Conservation (phyloP, 257 asterid species). For the Scutellaria baicalensis region DNA sequence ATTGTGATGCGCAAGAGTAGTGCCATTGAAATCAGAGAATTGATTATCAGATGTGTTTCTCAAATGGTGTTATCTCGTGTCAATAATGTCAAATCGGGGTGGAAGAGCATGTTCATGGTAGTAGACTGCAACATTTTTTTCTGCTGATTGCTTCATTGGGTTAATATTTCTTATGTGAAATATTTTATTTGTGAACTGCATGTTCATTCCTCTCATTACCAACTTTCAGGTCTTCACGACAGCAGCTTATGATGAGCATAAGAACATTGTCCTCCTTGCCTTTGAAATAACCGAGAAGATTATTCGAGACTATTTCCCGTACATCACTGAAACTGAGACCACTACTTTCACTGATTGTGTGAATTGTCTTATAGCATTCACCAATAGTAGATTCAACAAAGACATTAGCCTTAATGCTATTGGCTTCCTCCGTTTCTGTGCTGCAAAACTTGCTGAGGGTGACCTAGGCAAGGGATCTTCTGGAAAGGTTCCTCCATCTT, state of each 20-base stretch:
- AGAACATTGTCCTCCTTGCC: conserved; percentile 88
- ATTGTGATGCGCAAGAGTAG: conserved; percentile 97
- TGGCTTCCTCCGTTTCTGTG: conserved; percentile 94
- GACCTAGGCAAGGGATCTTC: conserved; percentile 62
- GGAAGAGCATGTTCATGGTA: conserved; percentile 99
- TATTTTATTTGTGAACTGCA: neutral
- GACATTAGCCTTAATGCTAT: conserved; percentile 97
- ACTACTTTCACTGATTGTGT: conserved; percentile 98
- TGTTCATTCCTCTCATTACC: conserved; percentile 10
- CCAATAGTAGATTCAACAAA: conserved; percentile 85
- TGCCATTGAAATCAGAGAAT: conserved; percentile 94
- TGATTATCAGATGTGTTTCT: conserved; percentile 93
- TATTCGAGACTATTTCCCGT: conserved; percentile 91
- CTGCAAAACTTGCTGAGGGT: conserved; percentile 97
- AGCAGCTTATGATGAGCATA: conserved; percentile 96
- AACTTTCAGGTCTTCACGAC: conserved; percentile 80
- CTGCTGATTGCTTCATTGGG: conserved; percentile 4
- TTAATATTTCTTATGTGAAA: neutral
- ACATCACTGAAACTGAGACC: conserved; percentile 96
- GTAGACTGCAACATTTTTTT: conserved; percentile 14
- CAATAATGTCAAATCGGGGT: conserved; percentile 93
- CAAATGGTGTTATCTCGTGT: conserved; percentile 98
- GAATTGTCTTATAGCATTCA: conserved; percentile 93
- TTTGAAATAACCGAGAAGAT: conserved; percentile 96
- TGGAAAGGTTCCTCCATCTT: conserved; percentile 51